A percentile compares a stretch with the other conserved stretches of the same genome.
Evolutionary conservation across 2,329 filamentous ascomycete genomes (phyloP).

Genomic region (Verticillium longisporum): DNA sequence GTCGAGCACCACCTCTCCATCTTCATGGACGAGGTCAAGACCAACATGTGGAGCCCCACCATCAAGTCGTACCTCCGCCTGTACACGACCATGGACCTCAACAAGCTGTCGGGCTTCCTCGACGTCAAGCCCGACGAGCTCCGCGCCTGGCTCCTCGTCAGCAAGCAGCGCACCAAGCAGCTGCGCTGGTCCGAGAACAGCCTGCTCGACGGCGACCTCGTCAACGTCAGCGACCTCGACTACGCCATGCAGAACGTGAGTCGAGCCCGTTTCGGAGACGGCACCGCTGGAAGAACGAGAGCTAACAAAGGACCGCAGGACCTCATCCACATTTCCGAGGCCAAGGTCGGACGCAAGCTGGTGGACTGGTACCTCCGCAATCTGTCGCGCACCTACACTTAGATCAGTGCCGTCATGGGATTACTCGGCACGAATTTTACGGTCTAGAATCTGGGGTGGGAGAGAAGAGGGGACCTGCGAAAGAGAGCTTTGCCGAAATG

Average conservation of each 20-base stretch:
- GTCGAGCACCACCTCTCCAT: conserved; percentile 94
- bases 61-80: conserved; percentile 98
- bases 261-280: neutral
- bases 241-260: conserved; percentile 70
- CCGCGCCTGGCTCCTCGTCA: conserved; percentile 87
- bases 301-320: conserved; percentile 48
- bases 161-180: conserved; percentile 98
- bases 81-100: conserved; percentile 98
- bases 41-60: conserved; percentile 95
- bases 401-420: neutral
- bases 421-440: neutral
- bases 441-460: neutral
- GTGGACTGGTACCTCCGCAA: conserved; percentile 99
- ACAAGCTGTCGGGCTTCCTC: conserved; percentile 95
- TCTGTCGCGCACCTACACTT: conserved; percentile 86
- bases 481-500: neutral
- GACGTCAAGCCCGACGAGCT: conserved; percentile 96
- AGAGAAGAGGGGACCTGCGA: neutral
- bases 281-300: neutral
- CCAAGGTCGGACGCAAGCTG: conserved; percentile 93
- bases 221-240: conserved; percentile 92
- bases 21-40: conserved; percentile 99
- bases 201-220: conserved; percentile 83
- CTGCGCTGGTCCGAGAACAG: conserved; percentile 87
- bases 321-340: conserved; percentile 96